Percentiles rank a stretch among this genome's conserved stretches.
phyloP scores from a whole-genome alignment of 2,329 filamentous ascomycete species.

The Alternaria brassicicola region DNA sequence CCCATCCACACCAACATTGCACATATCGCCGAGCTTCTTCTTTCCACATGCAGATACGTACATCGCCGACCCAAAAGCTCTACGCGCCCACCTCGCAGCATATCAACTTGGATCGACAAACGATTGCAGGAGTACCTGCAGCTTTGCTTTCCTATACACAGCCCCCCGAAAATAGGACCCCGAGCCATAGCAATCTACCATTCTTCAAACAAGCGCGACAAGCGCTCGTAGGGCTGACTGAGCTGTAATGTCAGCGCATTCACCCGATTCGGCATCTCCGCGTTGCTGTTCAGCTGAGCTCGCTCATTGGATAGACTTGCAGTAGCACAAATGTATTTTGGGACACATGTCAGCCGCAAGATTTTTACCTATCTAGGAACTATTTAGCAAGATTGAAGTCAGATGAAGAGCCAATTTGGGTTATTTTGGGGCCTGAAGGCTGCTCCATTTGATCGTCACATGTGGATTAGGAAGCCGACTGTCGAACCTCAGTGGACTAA shows the following conservation, averaged over 20 bases:
- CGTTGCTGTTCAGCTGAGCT: background rate
- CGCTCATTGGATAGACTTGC: background rate
- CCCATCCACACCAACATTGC: background rate
- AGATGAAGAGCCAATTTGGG: constrained; percentile 1
- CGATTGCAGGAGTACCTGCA: constrained; percentile 16
- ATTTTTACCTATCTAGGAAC: background rate
- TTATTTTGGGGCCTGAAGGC: constrained; percentile 20
- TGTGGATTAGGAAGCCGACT: background rate
- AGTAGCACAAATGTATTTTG: constrained; percentile 11
- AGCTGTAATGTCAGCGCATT: constrained; percentile 8
- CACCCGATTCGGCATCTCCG: constrained; percentile 7
- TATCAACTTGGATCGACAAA: background rate
- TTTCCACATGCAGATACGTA: background rate
- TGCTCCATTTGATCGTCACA: background rate
- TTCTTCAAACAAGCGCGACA: constrained; percentile 33
- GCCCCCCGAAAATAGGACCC: constrained; percentile 38
- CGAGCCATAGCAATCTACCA: background rate
- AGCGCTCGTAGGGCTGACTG: constrained; percentile 40
- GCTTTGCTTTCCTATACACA: constrained; percentile 14
- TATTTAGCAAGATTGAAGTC: constrained; percentile 6
- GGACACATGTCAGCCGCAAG: constrained; percentile 8
- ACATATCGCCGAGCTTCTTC: background rate
- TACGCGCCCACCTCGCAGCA: constrained; percentile 19
- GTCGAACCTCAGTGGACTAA: background rate
- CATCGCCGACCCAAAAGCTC: constrained; percentile 2